Base-by-base conservation (phyloP, 2,329 filamentous ascomycete genomes). In the Sclerotinia trifoliorum region DNA sequence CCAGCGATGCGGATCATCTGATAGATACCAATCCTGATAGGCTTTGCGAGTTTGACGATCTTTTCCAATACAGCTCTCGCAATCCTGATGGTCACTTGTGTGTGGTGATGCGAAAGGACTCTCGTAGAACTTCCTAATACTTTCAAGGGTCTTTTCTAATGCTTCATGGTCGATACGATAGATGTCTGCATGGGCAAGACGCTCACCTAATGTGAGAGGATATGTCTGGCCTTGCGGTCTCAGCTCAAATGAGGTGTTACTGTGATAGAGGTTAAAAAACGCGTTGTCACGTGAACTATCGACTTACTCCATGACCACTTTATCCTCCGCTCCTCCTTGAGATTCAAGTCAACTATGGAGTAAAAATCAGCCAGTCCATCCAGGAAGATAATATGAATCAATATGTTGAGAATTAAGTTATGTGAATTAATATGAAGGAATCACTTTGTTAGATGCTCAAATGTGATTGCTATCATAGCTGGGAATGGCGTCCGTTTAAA, bases 11-110 rank as follows among this genome's bases (percentile, higher is more conserved):
- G 72, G 71, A 10, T 73, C 71, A 19, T 71, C 39, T 2, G 71
- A 70, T 1, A 75, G 68, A 67, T 76, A 78, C 70, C 73, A 77
- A 32, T 73, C 69, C 52, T 71, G 67, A 65, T 72, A 76, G n/a
- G 74, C 74, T 68, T 74, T 61, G 17, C 57, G 65, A 11, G 75
- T 72, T 42, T 73, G 68, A n/a, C 68, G 52, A 48, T 74, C 74
- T 44, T 72, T 73, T 15, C 67, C 62, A 32, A 65, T 58, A 65
- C 74, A 77, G 26, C 70, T 64, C 52, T 71, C 65, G 56, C 75
- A 77, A n/a, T 71, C 61, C 42, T 70, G 68, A n/a, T 66, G 70
- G 24, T 66, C 66, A 17, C 71, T 74, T 29, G 70, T 66, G 56
- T 77, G 75, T 19, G 55, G 39, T 67, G 67, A 61, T n/a, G 70